Conservation (phyloP, 192 early-diverging fungal genomes). For the Cetraspora pellucida region DNA sequence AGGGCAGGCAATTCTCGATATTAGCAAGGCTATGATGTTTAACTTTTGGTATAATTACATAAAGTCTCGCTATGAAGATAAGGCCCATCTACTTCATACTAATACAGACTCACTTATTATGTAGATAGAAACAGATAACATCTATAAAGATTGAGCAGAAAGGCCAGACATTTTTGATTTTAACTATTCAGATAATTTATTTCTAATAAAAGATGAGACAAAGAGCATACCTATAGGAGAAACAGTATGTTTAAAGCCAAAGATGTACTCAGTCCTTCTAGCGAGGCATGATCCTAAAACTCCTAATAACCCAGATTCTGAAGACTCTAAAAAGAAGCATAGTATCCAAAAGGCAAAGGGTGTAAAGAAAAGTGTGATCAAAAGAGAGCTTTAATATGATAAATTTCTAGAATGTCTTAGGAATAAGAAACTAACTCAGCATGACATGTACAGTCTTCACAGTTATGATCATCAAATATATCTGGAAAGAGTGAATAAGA, state of each 20-base stretch:
- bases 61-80: slow-evolving; percentile 21
- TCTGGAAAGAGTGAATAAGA: slow-evolving; percentile 27
- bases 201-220: slow-evolving; percentile 18
- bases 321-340: slow-evolving; percentile 33
- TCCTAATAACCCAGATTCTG: slow-evolving; percentile 16
- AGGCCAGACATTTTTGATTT: slow-evolving; percentile 25
- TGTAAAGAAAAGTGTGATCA: slow-evolving; percentile 29
- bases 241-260: slow-evolving; percentile 29
- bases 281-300: slow-evolving; percentile 22
- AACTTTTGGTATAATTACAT: slow-evolving; percentile 27
- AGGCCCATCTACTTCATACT: slow-evolving; percentile 29
- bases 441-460: slow-evolving; percentile 24
- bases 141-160: slow-evolving; percentile 26
- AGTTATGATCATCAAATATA: slow-evolving; percentile 29
- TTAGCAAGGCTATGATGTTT: slow-evolving; percentile 28
- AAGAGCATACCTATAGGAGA: background rate
- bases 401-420: slow-evolving; percentile 29
- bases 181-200: slow-evolving; percentile 19
- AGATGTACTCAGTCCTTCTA: slow-evolving; percentile 29
- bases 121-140: slow-evolving; percentile 23
- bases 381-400: slow-evolving; percentile 23
- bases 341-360: slow-evolving; percentile 26
- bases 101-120: slow-evolving; percentile 30
- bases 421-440: no score
- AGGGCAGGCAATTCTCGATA: slow-evolving; percentile 27